Percentiles rank a stretch among this genome's conserved stretches.
Conservation (phyloP, 257 asterid species). For the Solanum sejunctum region DNA sequence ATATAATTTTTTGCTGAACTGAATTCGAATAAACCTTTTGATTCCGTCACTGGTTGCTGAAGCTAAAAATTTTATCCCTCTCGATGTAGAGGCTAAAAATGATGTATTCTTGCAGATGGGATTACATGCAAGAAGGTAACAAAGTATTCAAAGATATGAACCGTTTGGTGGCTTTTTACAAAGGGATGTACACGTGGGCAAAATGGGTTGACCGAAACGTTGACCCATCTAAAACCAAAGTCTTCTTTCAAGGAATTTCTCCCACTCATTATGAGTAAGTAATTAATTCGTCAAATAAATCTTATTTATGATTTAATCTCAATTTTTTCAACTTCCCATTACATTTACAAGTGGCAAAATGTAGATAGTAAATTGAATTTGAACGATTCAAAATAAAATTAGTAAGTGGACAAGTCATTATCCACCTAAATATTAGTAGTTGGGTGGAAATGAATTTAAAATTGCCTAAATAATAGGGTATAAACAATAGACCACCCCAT, state of each 20-base stretch:
- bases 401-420: neutral
- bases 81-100: no score
- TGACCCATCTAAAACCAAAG: slow-evolving; percentile 75
- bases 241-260: slow-evolving; percentile 80
- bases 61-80: no score
- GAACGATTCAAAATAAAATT: neutral
- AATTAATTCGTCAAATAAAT: neutral
- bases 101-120: slow-evolving; percentile 38
- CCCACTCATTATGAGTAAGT: slow-evolving; percentile 81
- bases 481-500: neutral
- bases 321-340: neutral
- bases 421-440: neutral
- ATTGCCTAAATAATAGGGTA: neutral
- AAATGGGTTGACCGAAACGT: slow-evolving; percentile 64
- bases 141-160: slow-evolving; percentile 67
- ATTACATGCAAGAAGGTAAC: slow-evolving; percentile 58
- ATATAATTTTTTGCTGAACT: no score
- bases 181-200: slow-evolving; percentile 88
- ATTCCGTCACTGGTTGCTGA: no score
- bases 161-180: slow-evolving; percentile 73
- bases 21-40: no score
- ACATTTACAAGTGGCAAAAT: neutral
- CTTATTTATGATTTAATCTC: neutral
- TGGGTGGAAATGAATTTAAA: neutral
- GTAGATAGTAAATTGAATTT: neutral